Base-by-base conservation (phyloP, 2,329 filamentous ascomycete species). In the Teratosphaeria epicoccoides region DNA sequence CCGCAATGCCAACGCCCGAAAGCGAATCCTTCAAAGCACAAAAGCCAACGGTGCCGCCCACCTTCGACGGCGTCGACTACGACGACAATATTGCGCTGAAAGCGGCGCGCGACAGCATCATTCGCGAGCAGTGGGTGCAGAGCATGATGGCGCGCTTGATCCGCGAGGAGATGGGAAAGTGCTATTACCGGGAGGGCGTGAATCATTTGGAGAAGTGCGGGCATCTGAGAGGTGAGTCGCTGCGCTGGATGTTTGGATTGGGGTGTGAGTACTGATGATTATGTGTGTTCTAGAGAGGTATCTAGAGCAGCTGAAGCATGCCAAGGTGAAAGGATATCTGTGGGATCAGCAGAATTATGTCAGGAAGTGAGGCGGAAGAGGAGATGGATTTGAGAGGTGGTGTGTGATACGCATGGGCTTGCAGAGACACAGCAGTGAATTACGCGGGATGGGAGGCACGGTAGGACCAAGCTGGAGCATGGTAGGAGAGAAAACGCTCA, bases 141-240 rank as follows among this genome's bases (percentile, higher is more conserved):
- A 83, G 84, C 68, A 93, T 93, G 87, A 93, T 90, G 87, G 85
- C 85, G 52, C 78, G 87, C 55, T 73, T 93, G 57, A 85, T 93
- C 51, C 76, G 85, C 58, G 85, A 91, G 69, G 87, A 93, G 76
- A 75, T 93, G 74, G 79, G 83, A 71, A 91, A 88, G 75, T 93
- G 87, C 76, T 93, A 93, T 72, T 81, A 82, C 71, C 78, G 81
- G 61, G 85, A 93, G 72, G 88, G 87, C 52, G 85, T 90, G 59
- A 93, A 93, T 71, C 87, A 93, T 69, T 72, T 93, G 69, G 87
- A 91, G 78, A 93, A 91, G 74, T 93, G 87, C 70, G 87, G 86
- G 59, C 75, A 79, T 63, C 70, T 91, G 71, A 78, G 87, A 85
- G 87, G 87, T 93, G 69, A 77, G 84, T 74, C 48, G 33, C n/a